Evolutionary conservation across 2,329 filamentous ascomycete species (phyloP), one percentile per base, ranked within the genome.

Genomic region (Phyllosticta citriasiana): DNA sequence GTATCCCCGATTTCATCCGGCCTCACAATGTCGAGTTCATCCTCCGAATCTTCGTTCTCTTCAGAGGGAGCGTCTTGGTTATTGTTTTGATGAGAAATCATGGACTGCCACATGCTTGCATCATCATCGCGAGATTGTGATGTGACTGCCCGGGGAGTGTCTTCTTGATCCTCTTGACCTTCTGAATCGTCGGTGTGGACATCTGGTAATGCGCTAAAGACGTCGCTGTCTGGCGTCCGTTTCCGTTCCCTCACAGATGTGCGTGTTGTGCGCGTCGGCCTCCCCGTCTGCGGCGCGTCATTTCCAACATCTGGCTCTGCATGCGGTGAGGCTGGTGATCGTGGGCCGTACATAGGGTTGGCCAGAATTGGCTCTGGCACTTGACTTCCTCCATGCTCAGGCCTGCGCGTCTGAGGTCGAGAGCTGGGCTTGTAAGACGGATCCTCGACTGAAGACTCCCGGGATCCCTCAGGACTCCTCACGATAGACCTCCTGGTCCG

Each of bases 1-100:
- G 74, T 72, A 50, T 80, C 78, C 24, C 78, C 78, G 3, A 67
- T 64, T 3, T 59, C 57, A 27, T 62, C 61, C 12, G 57, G 47
- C 60, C 54, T 58, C 24, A 56, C 25, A 53, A 57, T 59, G 14
- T 59, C 61, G 12, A 59, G 50, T 6, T 59, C 57, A 40, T 62
- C 53, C 22, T 57, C 57, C 9, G 57, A 53, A 16, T 26, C 33
- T 26, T 60, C 35, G 40, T 57, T n/a, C 2, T 64, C 61, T 9
- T 33, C 63, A 53, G n/a, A 50, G 8, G 30, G 26, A 12, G 58
- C 55, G 26, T 47, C 57, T 24, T 61, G 40, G 14, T 52, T 50
- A 57, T 53, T 59, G 19, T 62, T 47, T 7, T 47, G 56, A 50
- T 56, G 19, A 30, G 53, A 56, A 24, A 59, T 24, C 61, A 62